phyloP scores from a whole-genome alignment of 345 rosid species.

The Salix dunnii region DNA sequence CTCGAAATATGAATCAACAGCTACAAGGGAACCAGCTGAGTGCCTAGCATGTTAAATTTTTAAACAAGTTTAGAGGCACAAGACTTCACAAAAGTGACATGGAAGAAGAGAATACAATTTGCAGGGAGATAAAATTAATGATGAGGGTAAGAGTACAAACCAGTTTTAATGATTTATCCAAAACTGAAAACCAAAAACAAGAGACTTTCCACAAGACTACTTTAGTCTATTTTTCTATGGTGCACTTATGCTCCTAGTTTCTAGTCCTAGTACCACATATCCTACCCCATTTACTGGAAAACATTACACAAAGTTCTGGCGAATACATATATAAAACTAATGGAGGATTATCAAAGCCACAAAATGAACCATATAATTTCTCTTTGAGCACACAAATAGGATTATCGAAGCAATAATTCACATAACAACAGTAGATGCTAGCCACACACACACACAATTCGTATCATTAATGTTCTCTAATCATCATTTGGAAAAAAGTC shows the following conservation, averaged over 20 bases:
- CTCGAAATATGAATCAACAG: constrained; percentile 76
- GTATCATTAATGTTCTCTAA: too few species aligned
- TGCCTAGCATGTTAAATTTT: constrained; percentile 45
- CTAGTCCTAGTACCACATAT: not conserved
- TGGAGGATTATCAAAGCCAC: not conserved
- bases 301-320: not conserved
- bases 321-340: not conserved
- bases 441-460: not conserved
- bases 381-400: too few species aligned
- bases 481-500: too few species aligned
- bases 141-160: not conserved
- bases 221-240: not conserved
- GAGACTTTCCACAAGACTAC: not conserved
- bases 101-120: not conserved
- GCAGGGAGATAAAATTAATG: not conserved
- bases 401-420: not conserved
- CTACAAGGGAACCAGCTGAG: constrained; percentile 85
- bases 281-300: not conserved
- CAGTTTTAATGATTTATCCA: not conserved
- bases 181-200: not conserved
- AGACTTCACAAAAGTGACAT: not conserved
- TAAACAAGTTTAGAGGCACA: constrained; percentile 2
- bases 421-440: not conserved
- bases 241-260: not conserved
- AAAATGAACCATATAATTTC: not conserved